phyloP scores from a whole-genome alignment of 1,284 basidiomycete genomes.

The Cryptococcus hybrid region DNA sequence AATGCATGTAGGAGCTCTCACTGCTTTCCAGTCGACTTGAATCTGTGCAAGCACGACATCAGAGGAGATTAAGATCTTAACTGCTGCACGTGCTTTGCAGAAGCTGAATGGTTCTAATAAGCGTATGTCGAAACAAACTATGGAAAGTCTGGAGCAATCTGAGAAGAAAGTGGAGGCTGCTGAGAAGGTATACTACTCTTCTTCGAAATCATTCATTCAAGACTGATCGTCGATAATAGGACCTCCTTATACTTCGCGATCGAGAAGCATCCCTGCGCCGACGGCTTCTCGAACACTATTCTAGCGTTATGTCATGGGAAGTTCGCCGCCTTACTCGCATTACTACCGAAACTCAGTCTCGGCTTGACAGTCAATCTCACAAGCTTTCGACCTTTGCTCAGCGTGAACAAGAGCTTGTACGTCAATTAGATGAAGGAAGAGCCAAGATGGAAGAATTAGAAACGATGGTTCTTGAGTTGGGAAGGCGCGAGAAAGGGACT shows the following conservation, averaged over 20 bases:
- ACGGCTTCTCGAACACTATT: conserved; percentile 50
- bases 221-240: conserved; percentile 22
- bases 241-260: conserved; percentile 45
- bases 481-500: conserved; percentile 34
- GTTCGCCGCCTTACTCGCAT: conserved; percentile 41
- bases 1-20: conserved; percentile 37
- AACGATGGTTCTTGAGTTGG: conserved; percentile 41
- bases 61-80: conserved; percentile 51
- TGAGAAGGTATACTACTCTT: conserved; percentile 37
- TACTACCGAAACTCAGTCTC: conserved; percentile 23
- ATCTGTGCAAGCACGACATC: conserved; percentile 42
- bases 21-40: conserved; percentile 41
- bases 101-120: conserved; percentile 49
- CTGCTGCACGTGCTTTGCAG: conserved; percentile 48
- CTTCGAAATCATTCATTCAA: conserved; percentile 10
- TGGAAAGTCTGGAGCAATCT: conserved; percentile 47
- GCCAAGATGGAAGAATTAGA: conserved; percentile 39
- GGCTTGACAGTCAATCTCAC: conserved; percentile 22
- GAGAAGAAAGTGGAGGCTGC: conserved; percentile 48
- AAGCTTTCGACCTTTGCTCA: conserved; percentile 16
- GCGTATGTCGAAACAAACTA: conserved; percentile 48
- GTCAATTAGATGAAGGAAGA: conserved; percentile 15
- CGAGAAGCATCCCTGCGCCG: conserved; percentile 43
- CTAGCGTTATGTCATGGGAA: conserved; percentile 51
- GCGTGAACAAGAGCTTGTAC: conserved; percentile 29